Evolutionary conservation across 768 basidiomycete genomes (phyloP), one percentile per base, ranked within the genome.

Genomic region (Hypholoma fasciculare): DNA sequence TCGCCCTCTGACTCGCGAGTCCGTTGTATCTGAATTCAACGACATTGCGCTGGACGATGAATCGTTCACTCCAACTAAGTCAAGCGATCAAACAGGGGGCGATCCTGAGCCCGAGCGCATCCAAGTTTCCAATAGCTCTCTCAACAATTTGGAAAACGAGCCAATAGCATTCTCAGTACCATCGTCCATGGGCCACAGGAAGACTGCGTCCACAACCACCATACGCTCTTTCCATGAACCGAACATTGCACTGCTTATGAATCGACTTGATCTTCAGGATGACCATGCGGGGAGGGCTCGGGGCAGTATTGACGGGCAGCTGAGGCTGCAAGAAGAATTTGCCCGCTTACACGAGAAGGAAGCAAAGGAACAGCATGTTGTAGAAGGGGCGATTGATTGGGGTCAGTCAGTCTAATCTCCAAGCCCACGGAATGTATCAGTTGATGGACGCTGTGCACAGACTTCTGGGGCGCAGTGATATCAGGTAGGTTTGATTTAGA

Each of bases 381-480:
- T 70, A n/a, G 78, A 78, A 52, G 76, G 68, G 37, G 69, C 71
- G 50, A 88, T 92, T 64, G 90, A 93, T 65, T 94, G 91, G 92
- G 87, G 92, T 92, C 65, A 57, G 81, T 76, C 19, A 40, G 19
- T 34, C n/a, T 11, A 44, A 1, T 52, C 49, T 38, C 16, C 30
- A 49, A 42, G 17, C 16, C n/a, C 17, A 27, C 11, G 52, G n/a
- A 47, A 26, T 42, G 44, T 52, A 34, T 36, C n/a, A 30, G 48
- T 57, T 51, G 40, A 52, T 36, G 48, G 9, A 49, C 39, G 43
- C 52, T 47, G 13, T 46, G 62, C 46, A 56, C 63, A 95, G 92
- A 90, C 64, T 97, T 98, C 75, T 97, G 97, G 97, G 96, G 95
- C 1, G 83, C 81, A 9, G 96, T 99, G 2, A 89, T 98, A 69